Evolutionary conservation across 2,329 filamentous ascomycete genomes (phyloP).

Genomic region (Colletotrichum endophyticum): DNA sequence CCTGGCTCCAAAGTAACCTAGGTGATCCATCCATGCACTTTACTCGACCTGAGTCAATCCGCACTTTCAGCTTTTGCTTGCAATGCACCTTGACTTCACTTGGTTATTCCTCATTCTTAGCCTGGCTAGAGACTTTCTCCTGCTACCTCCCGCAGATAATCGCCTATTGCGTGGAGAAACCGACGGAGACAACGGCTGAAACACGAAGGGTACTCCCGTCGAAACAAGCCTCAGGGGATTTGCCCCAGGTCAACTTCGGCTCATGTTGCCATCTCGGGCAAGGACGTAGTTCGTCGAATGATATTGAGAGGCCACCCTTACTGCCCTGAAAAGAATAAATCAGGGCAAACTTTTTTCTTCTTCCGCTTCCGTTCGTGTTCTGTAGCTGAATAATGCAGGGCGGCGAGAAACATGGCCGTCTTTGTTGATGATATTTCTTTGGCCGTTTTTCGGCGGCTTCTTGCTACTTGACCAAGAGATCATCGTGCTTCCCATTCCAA

Average conservation of each 20-base stretch:
- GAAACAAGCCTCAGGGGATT: neutral
- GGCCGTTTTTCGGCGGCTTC: neutral
- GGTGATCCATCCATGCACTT: neutral
- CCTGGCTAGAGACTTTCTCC: neutral
- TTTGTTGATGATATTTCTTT: neutral
- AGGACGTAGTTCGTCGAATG: neutral
- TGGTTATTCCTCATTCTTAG: neutral
- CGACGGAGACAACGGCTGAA: neutral
- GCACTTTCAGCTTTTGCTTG: neutral
- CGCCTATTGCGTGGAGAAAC: neutral
- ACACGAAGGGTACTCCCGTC: neutral
- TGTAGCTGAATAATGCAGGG: neutral
- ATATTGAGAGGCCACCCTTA: neutral
- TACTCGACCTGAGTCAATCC: neutral
- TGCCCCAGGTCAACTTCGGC: neutral
- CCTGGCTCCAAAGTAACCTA: neutral
- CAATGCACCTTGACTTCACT: neutral
- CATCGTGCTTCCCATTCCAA: neutral
- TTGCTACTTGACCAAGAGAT: neutral
- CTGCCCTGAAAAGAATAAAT: neutral
- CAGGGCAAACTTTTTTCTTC: neutral
- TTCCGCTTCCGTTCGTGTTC: neutral
- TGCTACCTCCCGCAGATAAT: neutral
- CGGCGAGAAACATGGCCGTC: neutral
- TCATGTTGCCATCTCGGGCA: neutral